Evolutionary conservation across 2,329 filamentous ascomycete genomes (phyloP), one percentile per base, ranked within the genome.

Genomic region (Shiraia bambusicola): DNA sequence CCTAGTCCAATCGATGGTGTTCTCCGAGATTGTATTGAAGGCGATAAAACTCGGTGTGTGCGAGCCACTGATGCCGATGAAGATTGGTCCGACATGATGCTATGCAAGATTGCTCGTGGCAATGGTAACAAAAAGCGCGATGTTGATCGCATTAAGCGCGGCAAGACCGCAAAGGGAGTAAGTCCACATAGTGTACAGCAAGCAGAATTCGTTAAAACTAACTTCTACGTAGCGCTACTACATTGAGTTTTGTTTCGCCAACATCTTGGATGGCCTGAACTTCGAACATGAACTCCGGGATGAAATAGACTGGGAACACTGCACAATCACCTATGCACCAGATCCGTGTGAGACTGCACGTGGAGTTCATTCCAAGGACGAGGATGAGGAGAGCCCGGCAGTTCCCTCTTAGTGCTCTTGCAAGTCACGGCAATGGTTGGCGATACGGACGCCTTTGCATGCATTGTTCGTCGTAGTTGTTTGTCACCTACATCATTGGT

Each of bases 191-290:
- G 25, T n/a, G 15, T 10, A 19, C 19, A 27, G 12, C n/a, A 10
- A 30, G 28, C 10, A 25, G 7, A 14, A 30, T 12, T 29, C 25
- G 7, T 14, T 14, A 16, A 19, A 19, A 9, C 56, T 59, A 40
- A 59, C 2, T 24, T 12, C n/a, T 17, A 14, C 16, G 13, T 40
- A 76, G 73, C 61, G 65, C 24, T 66, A 69, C 28, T 70, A 63
- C 24, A 67, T 76, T n/a, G 61, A 69, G 22, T 76, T 77, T 52
- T 72, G 74, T 7, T 77, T 78, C 56, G 67, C 63, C 30, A 72
- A 66, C 46, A 72, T 77, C 42, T 61, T 66, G 16, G 60, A 76
- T 38, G 74, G 75, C 0, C 65, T 74, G 12, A 62, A 61, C 14
- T 77, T 78, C 64, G 71, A 68, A 40, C 58, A 62, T 2, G 42